Percentiles rank a stretch among this genome's conserved stretches.
Evolutionary conservation across 306 rosid species (phyloP).

Genomic region (Ammopiptanthus mongolicus): DNA sequence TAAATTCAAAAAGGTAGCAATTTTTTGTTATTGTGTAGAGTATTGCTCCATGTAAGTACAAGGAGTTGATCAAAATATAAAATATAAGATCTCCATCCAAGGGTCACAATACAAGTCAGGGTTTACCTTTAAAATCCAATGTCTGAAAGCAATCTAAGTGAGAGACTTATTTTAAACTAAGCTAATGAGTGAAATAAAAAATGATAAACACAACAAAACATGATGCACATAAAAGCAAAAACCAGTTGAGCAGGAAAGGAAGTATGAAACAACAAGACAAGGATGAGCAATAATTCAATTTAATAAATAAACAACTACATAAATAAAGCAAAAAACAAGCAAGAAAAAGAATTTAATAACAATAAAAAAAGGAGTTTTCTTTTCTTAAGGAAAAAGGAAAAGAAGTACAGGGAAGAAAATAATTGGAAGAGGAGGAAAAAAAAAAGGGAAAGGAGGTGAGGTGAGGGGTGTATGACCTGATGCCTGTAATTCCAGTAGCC

Average conservation of each 20-base stretch:
- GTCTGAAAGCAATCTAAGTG: background rate
- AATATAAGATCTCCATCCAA: background rate
- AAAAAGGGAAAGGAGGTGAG: background rate
- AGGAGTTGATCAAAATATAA: background rate
- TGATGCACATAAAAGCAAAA: background rate
- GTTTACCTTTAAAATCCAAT: background rate
- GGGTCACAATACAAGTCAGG: background rate
- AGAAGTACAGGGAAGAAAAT: background rate
- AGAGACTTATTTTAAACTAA: background rate
- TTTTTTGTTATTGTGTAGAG: background rate
- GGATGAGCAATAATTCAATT: background rate
- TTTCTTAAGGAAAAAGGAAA: too few relatives aligned
- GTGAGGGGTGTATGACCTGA: conserved; percentile 49
- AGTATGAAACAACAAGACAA: background rate
- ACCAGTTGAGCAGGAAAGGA: background rate
- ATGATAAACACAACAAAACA: background rate
- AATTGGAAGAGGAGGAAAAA: background rate
- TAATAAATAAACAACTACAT: background rate
- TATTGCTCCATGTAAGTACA: background rate
- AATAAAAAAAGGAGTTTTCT: background rate
- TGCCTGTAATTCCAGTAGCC: conserved; percentile 99
- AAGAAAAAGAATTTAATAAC: background rate
- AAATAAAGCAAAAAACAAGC: too few relatives aligned
- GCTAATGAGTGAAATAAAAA: background rate
- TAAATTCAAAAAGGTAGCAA: too few relatives aligned